Conservation (phyloP, 805 yeast species). For the Debaryomyces maramus region DNA sequence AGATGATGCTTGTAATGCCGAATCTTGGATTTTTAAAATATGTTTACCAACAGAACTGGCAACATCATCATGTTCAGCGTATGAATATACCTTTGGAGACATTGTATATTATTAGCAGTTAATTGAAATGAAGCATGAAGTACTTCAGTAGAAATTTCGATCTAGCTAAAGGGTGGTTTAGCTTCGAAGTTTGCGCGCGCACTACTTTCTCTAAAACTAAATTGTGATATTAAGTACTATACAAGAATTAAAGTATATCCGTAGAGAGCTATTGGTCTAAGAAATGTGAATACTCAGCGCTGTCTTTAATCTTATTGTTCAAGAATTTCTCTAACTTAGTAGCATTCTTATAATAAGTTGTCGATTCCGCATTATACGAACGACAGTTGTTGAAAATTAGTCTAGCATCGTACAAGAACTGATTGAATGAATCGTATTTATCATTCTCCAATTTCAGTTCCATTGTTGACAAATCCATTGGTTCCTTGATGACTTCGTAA, state of each 20-base stretch:
- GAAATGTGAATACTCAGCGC: constrained; percentile 86
- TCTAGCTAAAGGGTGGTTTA: not conserved
- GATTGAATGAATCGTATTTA: constrained; percentile 86
- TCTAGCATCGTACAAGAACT: constrained; percentile 84
- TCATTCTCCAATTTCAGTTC: constrained; percentile 90
- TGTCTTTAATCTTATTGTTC: constrained; percentile 76
- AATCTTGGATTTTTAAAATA: constrained; percentile 61
- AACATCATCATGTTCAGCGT: constrained; percentile 56
- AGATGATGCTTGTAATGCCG: constrained; percentile 46
- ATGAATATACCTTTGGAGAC: constrained; percentile 46
- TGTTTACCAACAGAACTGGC: constrained; percentile 66
- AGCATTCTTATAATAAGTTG: constrained; percentile 95
- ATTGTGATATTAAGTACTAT: constrained; percentile 3
- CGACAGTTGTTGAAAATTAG: constrained; percentile 90
- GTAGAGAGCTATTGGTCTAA: constrained; percentile 45
- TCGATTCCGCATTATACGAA: constrained; percentile 87
- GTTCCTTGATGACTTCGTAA: constrained; percentile 93
- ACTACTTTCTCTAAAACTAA: constrained; percentile 1
- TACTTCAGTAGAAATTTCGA: constrained; percentile 1
- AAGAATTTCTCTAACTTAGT: constrained; percentile 89
- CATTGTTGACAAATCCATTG: constrained; percentile 97
- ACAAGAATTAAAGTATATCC: constrained; percentile 2
- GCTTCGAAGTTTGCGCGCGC: too few species aligned
- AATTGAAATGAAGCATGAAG: not conserved
- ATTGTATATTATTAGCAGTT: constrained; percentile 12